These are phyloP conservation scores for Crotalaria pallida DNA, from an alignment of 306 rosid species.

Conservation along the genomic window DNA sequence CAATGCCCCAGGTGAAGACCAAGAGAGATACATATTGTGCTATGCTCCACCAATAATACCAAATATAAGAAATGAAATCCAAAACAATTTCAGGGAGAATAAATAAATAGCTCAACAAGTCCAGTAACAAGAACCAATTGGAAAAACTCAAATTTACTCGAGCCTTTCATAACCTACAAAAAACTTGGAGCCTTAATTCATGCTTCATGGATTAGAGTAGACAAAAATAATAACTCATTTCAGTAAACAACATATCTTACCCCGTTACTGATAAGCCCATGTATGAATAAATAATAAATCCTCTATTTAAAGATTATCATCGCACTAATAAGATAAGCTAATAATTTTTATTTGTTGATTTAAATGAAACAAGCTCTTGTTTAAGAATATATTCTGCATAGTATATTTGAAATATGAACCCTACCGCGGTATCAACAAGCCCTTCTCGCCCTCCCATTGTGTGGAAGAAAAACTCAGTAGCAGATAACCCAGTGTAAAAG, in stretches of 20 bases:
- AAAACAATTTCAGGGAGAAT: background rate
- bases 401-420: constrained; percentile 5
- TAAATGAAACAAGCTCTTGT: constrained; percentile 1
- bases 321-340: background rate
- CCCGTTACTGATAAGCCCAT: background rate
- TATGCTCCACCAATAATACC: background rate
- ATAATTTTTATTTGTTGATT: background rate
- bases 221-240: background rate
- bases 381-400: constrained; percentile 1
- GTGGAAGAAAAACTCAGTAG: constrained; percentile 96
- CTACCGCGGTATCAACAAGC: constrained; percentile 92
- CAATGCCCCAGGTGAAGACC: background rate
- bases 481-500: constrained; percentile 86
- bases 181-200: constrained; percentile 16
- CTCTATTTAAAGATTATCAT: constrained; percentile 3
- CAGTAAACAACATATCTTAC: background rate
- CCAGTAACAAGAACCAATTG: background rate
- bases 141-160: background rate
- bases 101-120: constrained; percentile 8
- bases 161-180: background rate
- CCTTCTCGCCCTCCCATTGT: constrained; percentile 99
- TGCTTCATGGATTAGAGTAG: background rate
- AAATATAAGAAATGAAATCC: background rate
- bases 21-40: background rate
- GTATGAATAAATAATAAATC: background rate